Percentiles rank a stretch among this genome's conserved stretches.
Conservation (phyloP, 2,329 filamentous ascomycete species). For the Aspergillus japonicus region DNA sequence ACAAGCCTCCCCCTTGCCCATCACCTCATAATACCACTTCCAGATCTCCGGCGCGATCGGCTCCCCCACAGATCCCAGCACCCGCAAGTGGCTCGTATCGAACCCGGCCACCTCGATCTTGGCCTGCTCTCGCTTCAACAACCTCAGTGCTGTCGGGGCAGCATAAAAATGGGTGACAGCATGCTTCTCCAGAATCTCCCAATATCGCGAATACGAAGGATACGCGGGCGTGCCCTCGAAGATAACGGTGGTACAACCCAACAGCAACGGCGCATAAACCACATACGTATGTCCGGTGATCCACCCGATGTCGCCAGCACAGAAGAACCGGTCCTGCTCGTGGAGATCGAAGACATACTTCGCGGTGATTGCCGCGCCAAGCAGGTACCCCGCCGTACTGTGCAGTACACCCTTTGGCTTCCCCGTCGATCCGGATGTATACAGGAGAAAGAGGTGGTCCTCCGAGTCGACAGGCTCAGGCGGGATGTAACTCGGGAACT, state of each 20-base stretch:
- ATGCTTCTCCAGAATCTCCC: background rate
- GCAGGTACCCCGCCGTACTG: constrained; percentile 83
- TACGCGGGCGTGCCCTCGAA: constrained; percentile 82
- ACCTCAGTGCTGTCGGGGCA: background rate
- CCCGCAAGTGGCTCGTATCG: no score
- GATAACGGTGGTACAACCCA: constrained; percentile 86
- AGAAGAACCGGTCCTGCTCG: constrained; percentile 84
- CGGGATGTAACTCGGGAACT: no score
- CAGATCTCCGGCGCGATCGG: no score
- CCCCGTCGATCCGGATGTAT: constrained; percentile 92
- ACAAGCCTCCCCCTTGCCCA: no score
- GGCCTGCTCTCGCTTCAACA: background rate
- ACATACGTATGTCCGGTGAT: constrained; percentile 97
- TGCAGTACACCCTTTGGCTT: constrained; percentile 98
- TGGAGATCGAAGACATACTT: constrained; percentile 93
- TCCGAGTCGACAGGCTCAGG: constrained; percentile 36
- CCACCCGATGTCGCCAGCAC: constrained; percentile 94
- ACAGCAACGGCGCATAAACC: constrained; percentile 84
- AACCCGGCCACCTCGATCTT: background rate
- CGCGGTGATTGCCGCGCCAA: constrained; percentile 82
- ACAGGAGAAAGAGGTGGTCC: constrained; percentile 91
- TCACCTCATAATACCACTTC: no score
- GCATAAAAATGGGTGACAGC: background rate
- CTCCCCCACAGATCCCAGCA: no score
- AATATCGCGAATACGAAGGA: background rate